These are phyloP conservation scores for Dothistroma septosporum DNA, from an alignment of 2,329 filamentous ascomycete genomes.

Conservation along the genomic window DNA sequence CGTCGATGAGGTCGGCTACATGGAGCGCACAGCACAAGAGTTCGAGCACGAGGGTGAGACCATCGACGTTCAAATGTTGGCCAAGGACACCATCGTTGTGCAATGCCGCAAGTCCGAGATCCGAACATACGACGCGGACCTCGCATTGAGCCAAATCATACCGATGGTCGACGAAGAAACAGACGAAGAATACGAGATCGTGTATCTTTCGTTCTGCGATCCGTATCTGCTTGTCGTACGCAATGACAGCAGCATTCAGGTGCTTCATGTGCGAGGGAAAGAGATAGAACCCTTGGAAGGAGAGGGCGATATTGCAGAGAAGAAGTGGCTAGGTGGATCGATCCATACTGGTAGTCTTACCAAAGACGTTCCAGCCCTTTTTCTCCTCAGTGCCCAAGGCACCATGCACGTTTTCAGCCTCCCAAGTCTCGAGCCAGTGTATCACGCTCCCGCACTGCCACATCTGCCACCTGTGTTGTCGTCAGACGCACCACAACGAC, in stretches of 20 bases:
- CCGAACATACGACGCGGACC: slow-evolving; percentile 86
- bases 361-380: slow-evolving; percentile 61
- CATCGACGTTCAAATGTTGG: slow-evolving; percentile 78
- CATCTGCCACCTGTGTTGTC: slow-evolving; percentile 75
- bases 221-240: slow-evolving; percentile 79
- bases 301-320: slow-evolving; percentile 64
- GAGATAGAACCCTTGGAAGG: slow-evolving; percentile 55
- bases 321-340: slow-evolving; percentile 78
- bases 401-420: slow-evolving; percentile 70
- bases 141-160: slow-evolving; percentile 84
- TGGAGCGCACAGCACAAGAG: slow-evolving; percentile 69
- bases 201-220: slow-evolving; percentile 79
- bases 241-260: slow-evolving; percentile 74
- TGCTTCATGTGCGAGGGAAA: slow-evolving; percentile 68
- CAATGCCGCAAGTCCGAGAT: slow-evolving; percentile 85
- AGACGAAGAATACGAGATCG: slow-evolving; percentile 70
- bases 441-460: slow-evolving; percentile 69
- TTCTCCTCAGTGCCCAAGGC: slow-evolving; percentile 71
- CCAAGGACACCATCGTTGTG: slow-evolving; percentile 74
- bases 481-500: slow-evolving; percentile 63
- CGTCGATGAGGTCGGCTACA: slow-evolving; percentile 22
- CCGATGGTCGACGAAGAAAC: slow-evolving; percentile 90
- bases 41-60: slow-evolving; percentile 89
- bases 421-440: slow-evolving; percentile 68
- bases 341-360: slow-evolving; percentile 65